A percentile compares a stretch with the other conserved stretches of the same genome.
Evolutionary conservation across 129 eudicot species (phyloP).

Genomic region (Centella asiatica): DNA sequence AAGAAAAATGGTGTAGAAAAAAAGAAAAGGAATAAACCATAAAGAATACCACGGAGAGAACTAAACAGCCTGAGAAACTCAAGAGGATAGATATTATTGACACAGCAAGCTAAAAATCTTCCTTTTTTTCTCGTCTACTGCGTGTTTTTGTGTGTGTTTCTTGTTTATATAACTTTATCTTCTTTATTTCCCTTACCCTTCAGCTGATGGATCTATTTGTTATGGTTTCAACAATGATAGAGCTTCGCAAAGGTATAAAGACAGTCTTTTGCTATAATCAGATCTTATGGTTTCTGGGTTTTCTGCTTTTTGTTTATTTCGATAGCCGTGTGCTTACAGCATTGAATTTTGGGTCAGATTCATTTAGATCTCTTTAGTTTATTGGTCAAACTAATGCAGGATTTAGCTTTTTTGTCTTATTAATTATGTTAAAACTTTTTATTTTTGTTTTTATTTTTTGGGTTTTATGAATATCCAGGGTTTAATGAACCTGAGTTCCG

Average conservation of each 20-base stretch:
- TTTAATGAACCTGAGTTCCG: not conserved
- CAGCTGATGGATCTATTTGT: conserved; percentile 44
- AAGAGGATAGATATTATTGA: conserved; percentile 2
- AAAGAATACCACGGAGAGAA: not conserved
- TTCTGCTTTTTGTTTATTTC: conserved; percentile 4
- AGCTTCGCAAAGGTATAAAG: conserved; percentile 61
- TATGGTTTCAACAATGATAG: conserved; percentile 38
- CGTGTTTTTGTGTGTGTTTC: conserved; percentile 6
- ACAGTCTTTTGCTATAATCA: conserved; percentile 7
- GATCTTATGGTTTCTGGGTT: conserved; percentile 17
- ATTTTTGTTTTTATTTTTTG: not conserved
- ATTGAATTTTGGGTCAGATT: conserved; percentile 5
- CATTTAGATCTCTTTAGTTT: conserved; percentile 16
- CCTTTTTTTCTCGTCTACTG: conserved; percentile 12
- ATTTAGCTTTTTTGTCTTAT: not conserved
- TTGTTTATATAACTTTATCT: conserved; percentile 6
- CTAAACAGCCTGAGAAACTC: not conserved
- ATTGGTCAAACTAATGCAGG: not conserved
- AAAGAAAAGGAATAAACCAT: conserved; percentile 6
- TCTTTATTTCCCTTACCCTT: not conserved
- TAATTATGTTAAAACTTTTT: not conserved
- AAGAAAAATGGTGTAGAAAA: not conserved
- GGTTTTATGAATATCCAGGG: not conserved
- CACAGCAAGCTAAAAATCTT: conserved; percentile 5
- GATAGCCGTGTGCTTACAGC: not conserved